Evolutionary conservation across 495 filamentous ascomycete genomes (phyloP), one percentile per base, ranked within the genome.

Genomic region (Cladorrhinum samala): DNA sequence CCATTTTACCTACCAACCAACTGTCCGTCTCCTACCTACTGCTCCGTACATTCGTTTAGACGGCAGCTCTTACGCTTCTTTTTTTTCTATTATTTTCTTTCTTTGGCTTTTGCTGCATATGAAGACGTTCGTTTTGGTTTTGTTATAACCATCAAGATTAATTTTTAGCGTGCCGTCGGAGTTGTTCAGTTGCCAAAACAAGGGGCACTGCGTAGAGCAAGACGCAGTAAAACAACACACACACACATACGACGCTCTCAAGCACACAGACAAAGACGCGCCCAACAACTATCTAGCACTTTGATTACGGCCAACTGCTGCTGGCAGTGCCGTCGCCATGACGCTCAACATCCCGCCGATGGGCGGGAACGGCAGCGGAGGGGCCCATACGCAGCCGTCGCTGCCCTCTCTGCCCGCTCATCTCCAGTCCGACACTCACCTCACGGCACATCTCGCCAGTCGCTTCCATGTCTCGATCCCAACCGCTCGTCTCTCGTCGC

Each of bases 361-460:
- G 46, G 57, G 70, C 39, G 72, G 69, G 46, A 71, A 68, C 57
- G 71, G 72, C 61, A 76, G 70, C 62, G 76, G 75, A 67, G 77
- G 82, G 62, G 81, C 88, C 56, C 88, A 96, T 68, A 85, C 86
- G n/a, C 90, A 96, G 67, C 79, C 89, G 33, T 96, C 92, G 27
- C 76, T 98, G 39, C 88, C 91, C 25, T 83, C 89, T 23, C 73
- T 98, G 49, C 93, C 93, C 27, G 77, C 85, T 30, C 93, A 98
- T 77, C 78, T 91, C 25, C 93, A 97, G 72, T 96, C 91, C 50
- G 93, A 97, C 71, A 96, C 92, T 39, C 89, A 95, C 66, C 74
- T 97, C 57, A 98, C 93, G 2, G 89, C 91, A 25, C 93, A 98
- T 71, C 79, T 98, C 21, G 93, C 93, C 49, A 96, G 91, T 69